phyloP scores from a whole-genome alignment of 2,329 filamentous ascomycete genomes.

The Sporothrix inflata region DNA sequence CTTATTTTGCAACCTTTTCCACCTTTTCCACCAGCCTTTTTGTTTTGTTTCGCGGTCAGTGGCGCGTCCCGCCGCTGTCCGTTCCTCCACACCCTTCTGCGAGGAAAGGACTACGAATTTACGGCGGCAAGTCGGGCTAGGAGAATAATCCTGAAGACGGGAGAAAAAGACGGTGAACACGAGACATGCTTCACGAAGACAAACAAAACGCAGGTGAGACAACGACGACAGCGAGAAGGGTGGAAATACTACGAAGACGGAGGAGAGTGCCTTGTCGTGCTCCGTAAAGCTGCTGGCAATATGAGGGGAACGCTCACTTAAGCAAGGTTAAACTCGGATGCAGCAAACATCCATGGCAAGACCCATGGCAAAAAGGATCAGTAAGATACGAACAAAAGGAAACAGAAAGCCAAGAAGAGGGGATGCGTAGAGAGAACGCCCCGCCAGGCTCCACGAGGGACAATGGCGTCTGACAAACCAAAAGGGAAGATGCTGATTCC shows the following conservation, averaged over 20 bases:
- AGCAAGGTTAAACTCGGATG: neutral
- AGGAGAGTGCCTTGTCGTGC: neutral
- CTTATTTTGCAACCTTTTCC: no score
- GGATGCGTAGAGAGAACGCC: neutral
- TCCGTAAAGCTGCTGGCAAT: neutral
- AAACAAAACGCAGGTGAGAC: constrained; percentile 11
- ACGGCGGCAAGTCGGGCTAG: constrained; percentile 18
- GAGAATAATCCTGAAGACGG: constrained; percentile 15
- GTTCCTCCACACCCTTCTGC: neutral
- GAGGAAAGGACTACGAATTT: neutral
- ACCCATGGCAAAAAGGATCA: neutral
- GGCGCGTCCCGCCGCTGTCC: constrained; percentile 13
- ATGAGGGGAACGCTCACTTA: neutral
- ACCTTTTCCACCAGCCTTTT: neutral
- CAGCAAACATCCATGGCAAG: neutral
- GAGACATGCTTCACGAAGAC: neutral
- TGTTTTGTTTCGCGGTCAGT: constrained; percentile 5
- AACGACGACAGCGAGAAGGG: neutral
- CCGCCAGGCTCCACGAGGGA: neutral
- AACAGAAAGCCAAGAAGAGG: neutral
- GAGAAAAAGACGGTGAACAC: constrained; percentile 14
- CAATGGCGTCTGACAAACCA: neutral
- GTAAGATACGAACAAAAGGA: neutral
- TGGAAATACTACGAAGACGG: neutral
- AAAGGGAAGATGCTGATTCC: constrained; percentile 12